Base-by-base conservation (phyloP, 208 protist genomes). In the Trypanosomatidae sp. region DNA sequence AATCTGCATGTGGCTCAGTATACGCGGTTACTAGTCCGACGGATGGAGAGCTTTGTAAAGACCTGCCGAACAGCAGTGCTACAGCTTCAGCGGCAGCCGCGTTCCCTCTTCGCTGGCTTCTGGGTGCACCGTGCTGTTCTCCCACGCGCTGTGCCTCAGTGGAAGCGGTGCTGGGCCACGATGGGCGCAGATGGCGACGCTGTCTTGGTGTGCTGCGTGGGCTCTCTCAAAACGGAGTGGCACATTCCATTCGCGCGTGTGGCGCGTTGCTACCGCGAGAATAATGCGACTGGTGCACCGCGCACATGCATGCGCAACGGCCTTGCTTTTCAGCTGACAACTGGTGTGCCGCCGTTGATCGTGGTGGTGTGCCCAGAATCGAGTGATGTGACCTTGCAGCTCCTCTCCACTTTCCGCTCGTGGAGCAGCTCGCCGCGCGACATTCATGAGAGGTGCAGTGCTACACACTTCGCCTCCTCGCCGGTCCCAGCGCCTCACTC, bases 151-250 rank as follows among this genome's bases (percentile, higher is more conserved):
- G 49, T 79, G 8, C 73, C 65, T 41, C 74, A 55, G 17, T 94
- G 90, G 90, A 69, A 77, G 46, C 90, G 85, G 15, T 77, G 74
- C 62, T 94, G 90, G 90, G 78, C 83, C 8, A 66, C 17, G 22
- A 66, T 62, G 47, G 69, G 87, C 12, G 10, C 43, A 15, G 68
- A 58, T 13, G 59, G 62, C 44, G 53, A 70, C 28, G 66, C 74
- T 7, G 62, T 87, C n/a, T 33, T 13, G 4, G 53, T 81, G 17
- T 92, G 71, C 69, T 69, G 41, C 22, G 72, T 47, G 4, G 52
- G 75, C 36, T 82, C 76, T 25, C 80, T 74, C 19, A 70, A 71
- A n/a, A 22, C 39, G 41, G 67, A 77, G 17, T 47, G 79, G 69
- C 60, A 44, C 58, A 55, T 84, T 39, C 66, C 83, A 28, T 78